Evolutionary conservation across 176 grass and related monocot species (phyloP).

Genomic region (Cenchrus americanus): DNA sequence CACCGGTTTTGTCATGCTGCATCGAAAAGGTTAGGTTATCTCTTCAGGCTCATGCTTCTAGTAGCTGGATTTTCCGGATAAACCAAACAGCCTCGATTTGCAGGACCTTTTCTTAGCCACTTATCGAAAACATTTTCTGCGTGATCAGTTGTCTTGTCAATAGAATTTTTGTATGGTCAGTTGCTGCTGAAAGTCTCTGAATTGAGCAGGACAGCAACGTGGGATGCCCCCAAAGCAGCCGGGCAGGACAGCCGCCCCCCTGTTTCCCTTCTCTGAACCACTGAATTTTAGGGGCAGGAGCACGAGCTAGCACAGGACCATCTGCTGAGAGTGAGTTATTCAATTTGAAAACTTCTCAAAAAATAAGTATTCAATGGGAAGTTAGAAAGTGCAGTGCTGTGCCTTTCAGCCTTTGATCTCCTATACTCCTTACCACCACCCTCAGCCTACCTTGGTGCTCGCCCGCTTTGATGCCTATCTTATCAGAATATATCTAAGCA

Average conservation of each 20-base stretch:
- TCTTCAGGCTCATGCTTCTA: slow-evolving; percentile 11
- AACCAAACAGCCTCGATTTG: not conserved
- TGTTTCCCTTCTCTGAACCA: not conserved
- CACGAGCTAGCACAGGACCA: not conserved
- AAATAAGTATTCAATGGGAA: slow-evolving; percentile 24
- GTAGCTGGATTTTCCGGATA: not conserved
- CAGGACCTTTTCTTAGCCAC: not conserved
- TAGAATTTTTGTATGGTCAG: slow-evolving; percentile 4
- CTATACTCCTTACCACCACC: not conserved
- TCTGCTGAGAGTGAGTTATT: slow-evolving; percentile 32
- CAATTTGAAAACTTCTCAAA: not conserved
- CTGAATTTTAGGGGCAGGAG: not conserved
- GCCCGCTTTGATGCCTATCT: slow-evolving; percentile 39
- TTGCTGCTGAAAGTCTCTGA: not conserved
- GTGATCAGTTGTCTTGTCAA: not conserved
- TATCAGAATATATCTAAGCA: slow-evolving; percentile 40
- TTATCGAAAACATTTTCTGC: not conserved
- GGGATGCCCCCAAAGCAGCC: not conserved
- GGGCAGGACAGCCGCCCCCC: not conserved
- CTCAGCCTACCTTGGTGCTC: slow-evolving; percentile 25
- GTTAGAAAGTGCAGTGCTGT: slow-evolving; percentile 9
- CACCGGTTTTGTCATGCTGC: slow-evolving; percentile 1
- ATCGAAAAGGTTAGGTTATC: not conserved
- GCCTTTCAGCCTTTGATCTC: slow-evolving; percentile 31
- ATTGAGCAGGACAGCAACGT: slow-evolving; percentile 4